Conservation (phyloP, 1,284 basidiomycete genomes). For the Microbotryomycetes sp. region DNA sequence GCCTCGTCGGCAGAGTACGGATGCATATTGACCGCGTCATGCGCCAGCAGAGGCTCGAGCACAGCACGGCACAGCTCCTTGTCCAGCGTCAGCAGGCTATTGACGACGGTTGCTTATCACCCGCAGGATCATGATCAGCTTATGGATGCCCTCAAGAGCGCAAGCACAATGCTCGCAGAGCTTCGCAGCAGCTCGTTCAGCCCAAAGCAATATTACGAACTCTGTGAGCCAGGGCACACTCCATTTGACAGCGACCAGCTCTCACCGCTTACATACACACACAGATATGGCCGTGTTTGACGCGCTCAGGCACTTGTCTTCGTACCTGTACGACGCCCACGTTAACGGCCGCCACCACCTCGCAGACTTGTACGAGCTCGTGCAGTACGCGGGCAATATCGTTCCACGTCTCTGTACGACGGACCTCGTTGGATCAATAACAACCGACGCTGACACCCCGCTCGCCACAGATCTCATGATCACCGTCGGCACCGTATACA, state of each 20-base stretch:
- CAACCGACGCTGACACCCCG: slow-evolving; percentile 41
- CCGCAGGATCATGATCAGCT: slow-evolving; percentile 79
- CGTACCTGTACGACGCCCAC: slow-evolving; percentile 80
- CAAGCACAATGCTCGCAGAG: slow-evolving; percentile 90
- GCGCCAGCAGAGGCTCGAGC: too few relatives aligned
- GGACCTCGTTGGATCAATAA: not conserved
- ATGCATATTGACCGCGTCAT: too few relatives aligned
- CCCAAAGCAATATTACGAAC: slow-evolving; percentile 91
- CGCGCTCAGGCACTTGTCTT: slow-evolving; percentile 76
- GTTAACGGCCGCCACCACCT: slow-evolving; percentile 79
- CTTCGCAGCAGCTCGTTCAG: slow-evolving; percentile 81
- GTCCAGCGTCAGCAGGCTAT: too few relatives aligned
- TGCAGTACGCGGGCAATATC: slow-evolving; percentile 88
- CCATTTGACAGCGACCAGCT: slow-evolving; percentile 22
- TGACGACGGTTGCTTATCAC: not conserved
- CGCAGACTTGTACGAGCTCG: slow-evolving; percentile 92
- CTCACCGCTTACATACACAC: not conserved
- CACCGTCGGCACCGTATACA: slow-evolving; percentile 93
- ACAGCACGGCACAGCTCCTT: too few relatives aligned
- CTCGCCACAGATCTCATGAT: slow-evolving; percentile 77
- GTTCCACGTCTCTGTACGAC: slow-evolving; percentile 55
- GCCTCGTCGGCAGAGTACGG: not conserved
- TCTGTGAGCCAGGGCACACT: slow-evolving; percentile 53
- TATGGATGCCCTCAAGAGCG: slow-evolving; percentile 93
- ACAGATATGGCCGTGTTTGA: slow-evolving; percentile 95